Base-by-base conservation (phyloP, 1,284 basidiomycete species). In the Cutaneotrichosporon dermatis region DNA sequence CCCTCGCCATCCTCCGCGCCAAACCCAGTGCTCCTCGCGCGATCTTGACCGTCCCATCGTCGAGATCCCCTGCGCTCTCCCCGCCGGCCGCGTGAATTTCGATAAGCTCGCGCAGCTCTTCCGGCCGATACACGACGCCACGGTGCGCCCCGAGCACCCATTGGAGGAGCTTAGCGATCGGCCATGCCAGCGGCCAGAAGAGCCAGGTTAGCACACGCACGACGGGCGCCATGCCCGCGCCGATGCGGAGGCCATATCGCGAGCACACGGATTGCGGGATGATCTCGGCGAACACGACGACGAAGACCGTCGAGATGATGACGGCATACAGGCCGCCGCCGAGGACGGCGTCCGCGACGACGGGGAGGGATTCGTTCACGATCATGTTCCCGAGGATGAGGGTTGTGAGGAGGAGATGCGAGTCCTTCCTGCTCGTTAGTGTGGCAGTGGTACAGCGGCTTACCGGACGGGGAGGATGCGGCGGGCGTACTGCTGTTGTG, bases 171-270 rank as follows among this genome's bases (percentile, higher is more conserved):
- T 88, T 88, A 12, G 91, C 90, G 51, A 88, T 88, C 1, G 91
- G 91, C 86, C 88, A 92, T 1, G 89, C 83, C 48, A 92, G 79
- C 4, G 73, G 73, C 66, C 88, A 89, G 70, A 89, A 69, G 12
- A 81, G 75, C 77, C 84, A 88, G 2, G 90, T 86, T 41, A 92
- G 76, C 16, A 83, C 70, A 39, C 81, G 83, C 3, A 89, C 88
- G 58, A 88, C 82, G 0, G 84, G 83, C 0, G 89, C 91, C 83
- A 91, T 90, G 69, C 88, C 88, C 1, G 93, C 92, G 41, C 93
- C 92, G 54, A 96, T 85, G 63, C 88, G 88, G 2, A 96, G 83
- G 39, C 92, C 93, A 79, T 94, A 88, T 25, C 92, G 87, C n/a
- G 90, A 92, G 75, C 91, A 96, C 11, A 93, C 79, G 3, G 88